Evolutionary conservation across 495 filamentous ascomycete genomes (phyloP), one percentile per base, ranked within the genome.

Genomic region (Aspergillus heteromorphus): DNA sequence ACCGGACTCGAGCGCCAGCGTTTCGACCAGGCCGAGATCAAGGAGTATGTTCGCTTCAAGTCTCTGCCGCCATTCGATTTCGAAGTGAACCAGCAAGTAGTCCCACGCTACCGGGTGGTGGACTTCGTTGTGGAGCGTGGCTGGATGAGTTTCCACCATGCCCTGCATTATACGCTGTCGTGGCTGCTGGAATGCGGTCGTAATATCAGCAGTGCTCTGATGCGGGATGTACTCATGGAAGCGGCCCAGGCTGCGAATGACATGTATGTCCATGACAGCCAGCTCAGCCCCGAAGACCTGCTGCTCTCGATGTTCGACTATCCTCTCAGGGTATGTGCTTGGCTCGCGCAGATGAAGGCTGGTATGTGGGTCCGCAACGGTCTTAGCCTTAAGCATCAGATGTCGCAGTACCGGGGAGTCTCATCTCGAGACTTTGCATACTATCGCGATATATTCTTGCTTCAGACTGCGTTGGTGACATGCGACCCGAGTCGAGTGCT

Each of bases 351-450:
- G 72, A 97, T 97, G 85, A 95, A 95, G 67, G 89, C 91, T 3
- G 88, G 88, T 14, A 93, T 97, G 88, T 99, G 93, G 93, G 95
- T 99, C 36, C 85, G 93, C 30, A 99, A 99, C 64, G 93, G 93
- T 8, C 84, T 97, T 59, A 96, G 91, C 66, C 82, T 99, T 42
- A 85, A 89, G 13, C 93, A 99, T 66, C 93, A 99, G 66, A 91
- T 91, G 70, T 86, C 87, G 14, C 92, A 91, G 11, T 97, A 97
- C 62, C 85, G 89, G 43, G 90, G 89, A 40, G 88, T 97, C 34
- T 79, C 81, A 1, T 87, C 91, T 58, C 80, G 93, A 54, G 92
- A 97, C 72, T 86, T 96, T 48, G 88, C 89, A 1, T 91, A 96
- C 63, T 89, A 95, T 63, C 84, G 93, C 47, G 93, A 99, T 67